A percentile compares a stretch with the other conserved stretches of the same genome.
These are phyloP conservation scores for Stephania yunnanensis DNA, from an alignment of 164 flowering plant species.

Conservation along the genomic window DNA sequence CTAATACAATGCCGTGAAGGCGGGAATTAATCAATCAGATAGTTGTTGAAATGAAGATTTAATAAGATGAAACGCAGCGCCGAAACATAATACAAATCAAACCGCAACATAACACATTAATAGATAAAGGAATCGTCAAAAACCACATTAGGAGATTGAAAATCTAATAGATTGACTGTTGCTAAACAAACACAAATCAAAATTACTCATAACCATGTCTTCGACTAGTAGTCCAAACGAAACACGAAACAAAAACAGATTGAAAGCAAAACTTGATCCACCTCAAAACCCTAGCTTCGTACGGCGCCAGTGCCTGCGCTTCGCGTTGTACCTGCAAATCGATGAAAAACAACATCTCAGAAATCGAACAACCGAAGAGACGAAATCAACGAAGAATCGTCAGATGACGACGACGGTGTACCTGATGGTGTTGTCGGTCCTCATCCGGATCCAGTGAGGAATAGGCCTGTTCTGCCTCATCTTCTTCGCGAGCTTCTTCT, in stretches of 20 bases:
- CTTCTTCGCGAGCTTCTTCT: conserved; percentile 67
- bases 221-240: not conserved
- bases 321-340: conserved; percentile 52
- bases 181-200: not conserved
- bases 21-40: too few species aligned
- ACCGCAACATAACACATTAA: not conserved
- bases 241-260: not conserved
- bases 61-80: too few species aligned
- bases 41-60: too few species aligned
- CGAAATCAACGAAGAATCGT: not conserved
- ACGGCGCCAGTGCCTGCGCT: conserved; percentile 74
- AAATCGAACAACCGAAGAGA: not conserved
- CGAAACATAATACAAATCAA: too few species aligned
- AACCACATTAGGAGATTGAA: not conserved
- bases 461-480: conserved; percentile 64
- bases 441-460: conserved; percentile 53
- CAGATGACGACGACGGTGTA: not conserved
- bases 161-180: not conserved
- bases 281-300: conserved; percentile 65
- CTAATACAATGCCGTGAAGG: too few species aligned
- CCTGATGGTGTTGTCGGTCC: conserved; percentile 61
- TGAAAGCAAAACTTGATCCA: not conserved
- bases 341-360: not conserved
- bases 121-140: not conserved
- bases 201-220: not conserved